A percentile compares a stretch with the other conserved stretches of the same genome.
Conservation (phyloP, 2,329 filamentous ascomycete genomes). For the Nannizzia gypsea region DNA sequence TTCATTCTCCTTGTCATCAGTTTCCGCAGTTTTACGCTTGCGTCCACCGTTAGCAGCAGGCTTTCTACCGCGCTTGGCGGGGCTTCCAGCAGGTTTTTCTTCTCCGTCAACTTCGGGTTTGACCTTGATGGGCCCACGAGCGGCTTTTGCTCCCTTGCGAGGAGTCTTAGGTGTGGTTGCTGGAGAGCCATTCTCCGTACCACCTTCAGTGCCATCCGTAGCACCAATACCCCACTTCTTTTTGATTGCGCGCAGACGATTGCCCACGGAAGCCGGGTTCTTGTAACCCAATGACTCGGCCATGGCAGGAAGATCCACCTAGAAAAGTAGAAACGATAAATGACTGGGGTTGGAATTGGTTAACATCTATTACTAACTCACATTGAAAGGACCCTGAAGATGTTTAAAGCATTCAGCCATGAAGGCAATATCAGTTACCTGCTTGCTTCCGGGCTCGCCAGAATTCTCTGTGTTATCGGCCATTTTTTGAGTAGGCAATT, state of each 20-base stretch:
- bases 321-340: background rate
- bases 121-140: slow-evolving; percentile 16
- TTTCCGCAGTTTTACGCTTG: slow-evolving; percentile 8
- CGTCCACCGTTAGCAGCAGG: slow-evolving; percentile 7
- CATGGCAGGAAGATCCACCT: slow-evolving; percentile 22
- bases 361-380: background rate
- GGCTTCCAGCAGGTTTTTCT: slow-evolving; percentile 7
- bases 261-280: slow-evolving; percentile 20
- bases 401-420: slow-evolving; percentile 21
- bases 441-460: background rate
- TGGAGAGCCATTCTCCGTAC: background rate
- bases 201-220: background rate
- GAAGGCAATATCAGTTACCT: slow-evolving; percentile 15
- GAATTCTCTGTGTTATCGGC: slow-evolving; percentile 5
- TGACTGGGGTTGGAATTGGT: background rate
- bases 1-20: background rate
- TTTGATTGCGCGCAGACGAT: slow-evolving; percentile 19
- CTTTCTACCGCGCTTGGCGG: slow-evolving; percentile 7
- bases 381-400: slow-evolving; percentile 14
- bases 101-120: slow-evolving; percentile 7
- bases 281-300: slow-evolving; percentile 19
- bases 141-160: slow-evolving; percentile 16
- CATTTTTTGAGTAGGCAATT: slow-evolving; percentile 6
- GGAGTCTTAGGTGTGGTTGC: background rate
- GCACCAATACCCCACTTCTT: slow-evolving; percentile 16